Conservation (phyloP, 2,329 filamentous ascomycete genomes). For the Aspergillus calidoustus region DNA sequence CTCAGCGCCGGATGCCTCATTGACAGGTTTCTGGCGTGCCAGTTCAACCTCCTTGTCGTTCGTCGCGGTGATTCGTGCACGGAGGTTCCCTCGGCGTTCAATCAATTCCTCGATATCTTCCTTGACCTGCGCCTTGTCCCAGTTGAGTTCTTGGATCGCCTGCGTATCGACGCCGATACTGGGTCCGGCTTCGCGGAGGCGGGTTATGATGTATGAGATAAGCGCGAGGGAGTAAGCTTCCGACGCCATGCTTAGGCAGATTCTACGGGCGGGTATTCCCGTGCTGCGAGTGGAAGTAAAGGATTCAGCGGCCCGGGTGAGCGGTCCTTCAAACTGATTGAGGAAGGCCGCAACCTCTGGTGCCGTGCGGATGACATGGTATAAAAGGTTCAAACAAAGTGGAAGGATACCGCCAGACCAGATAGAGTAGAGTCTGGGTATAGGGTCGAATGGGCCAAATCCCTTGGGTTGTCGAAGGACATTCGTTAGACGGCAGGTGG, state of each 20-base stretch:
- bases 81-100: conserved; percentile 68
- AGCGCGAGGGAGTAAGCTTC: conserved; percentile 81
- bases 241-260: conserved; percentile 73
- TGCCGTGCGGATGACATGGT: conserved; percentile 78
- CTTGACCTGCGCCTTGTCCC: conserved; percentile 72
- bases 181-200: conserved; percentile 67
- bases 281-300: conserved; percentile 62
- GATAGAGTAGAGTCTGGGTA: conserved; percentile 78
- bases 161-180: conserved; percentile 61
- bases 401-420: conserved; percentile 90
- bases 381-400: conserved; percentile 83
- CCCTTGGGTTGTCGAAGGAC: conserved; percentile 71
- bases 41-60: conserved; percentile 73
- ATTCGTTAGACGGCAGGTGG: conserved; percentile 76
- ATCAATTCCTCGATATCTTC: conserved; percentile 88
- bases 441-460: conserved; percentile 79
- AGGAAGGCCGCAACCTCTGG: conserved; percentile 85
- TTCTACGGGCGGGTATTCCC: conserved; percentile 57
- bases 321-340: conserved; percentile 82
- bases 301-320: conserved; percentile 71
- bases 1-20: conserved; percentile 54
- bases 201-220: conserved; percentile 72
- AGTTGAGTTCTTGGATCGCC: conserved; percentile 73
- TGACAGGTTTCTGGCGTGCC: conserved; percentile 47
- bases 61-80: conserved; percentile 73